These are phyloP conservation scores for Trypanosoma platydactyli DNA, from an alignment of 208 protist genomes.

Conservation along the genomic window DNA sequence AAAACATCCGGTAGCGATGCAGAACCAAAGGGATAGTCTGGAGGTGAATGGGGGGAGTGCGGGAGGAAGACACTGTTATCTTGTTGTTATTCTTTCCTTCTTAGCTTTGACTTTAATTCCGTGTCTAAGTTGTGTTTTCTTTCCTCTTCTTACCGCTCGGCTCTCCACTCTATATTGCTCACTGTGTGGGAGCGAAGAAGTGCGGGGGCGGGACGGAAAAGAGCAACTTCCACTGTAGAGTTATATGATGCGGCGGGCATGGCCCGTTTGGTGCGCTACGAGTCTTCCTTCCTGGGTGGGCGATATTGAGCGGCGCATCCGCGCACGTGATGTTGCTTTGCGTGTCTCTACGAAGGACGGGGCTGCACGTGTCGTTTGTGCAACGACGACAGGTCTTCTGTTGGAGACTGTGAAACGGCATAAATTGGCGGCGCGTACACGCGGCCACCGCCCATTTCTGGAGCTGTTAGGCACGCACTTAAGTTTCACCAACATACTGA, in stretches of 20 bases:
- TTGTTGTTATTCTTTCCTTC: background rate
- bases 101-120: background rate
- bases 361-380: constrained; percentile 47
- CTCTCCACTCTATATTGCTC: background rate
- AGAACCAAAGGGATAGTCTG: no score
- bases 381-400: constrained; percentile 44
- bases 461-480: constrained; percentile 66
- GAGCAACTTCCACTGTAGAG: background rate
- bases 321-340: constrained; percentile 67
- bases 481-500: constrained; percentile 69
- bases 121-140: background rate
- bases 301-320: constrained; percentile 27
- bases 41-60: background rate
- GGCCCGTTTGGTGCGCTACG: background rate
- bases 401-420: constrained; percentile 61
- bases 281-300: background rate
- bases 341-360: constrained; percentile 47
- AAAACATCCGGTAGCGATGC: no score
- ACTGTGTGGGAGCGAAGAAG: background rate
- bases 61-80: background rate
- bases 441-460: constrained; percentile 41
- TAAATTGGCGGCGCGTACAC: constrained; percentile 36
- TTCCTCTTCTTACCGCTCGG: no score
- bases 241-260: background rate
- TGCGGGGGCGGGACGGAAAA: background rate